Conservation (phyloP, 2,329 filamentous ascomycete species). For the Calonectria hongkongensis region DNA sequence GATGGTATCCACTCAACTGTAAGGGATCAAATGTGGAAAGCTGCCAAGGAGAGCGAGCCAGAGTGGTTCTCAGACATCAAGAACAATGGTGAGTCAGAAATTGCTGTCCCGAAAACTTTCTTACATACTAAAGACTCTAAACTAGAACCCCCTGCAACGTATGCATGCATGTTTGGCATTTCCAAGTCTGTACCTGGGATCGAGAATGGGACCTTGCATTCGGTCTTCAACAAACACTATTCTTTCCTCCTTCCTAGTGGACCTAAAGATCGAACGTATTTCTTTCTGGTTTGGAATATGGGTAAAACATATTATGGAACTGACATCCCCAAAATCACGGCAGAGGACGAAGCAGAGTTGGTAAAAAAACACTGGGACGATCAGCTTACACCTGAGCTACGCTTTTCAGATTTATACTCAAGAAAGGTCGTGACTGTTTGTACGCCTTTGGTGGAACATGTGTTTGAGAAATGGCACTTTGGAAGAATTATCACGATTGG, state of each 20-base stretch:
- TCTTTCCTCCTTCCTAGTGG: slow-evolving; percentile 3
- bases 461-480: slow-evolving; percentile 8
- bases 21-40: not conserved
- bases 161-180: slow-evolving; percentile 12
- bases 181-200: not conserved
- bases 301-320: not conserved
- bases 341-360: not conserved
- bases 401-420: slow-evolving; percentile 6
- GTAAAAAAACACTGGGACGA: not conserved
- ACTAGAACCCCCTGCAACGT: not conserved
- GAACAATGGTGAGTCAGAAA: not conserved
- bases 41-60: not conserved
- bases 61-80: not conserved
- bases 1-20: slow-evolving; percentile 6
- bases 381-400: not conserved
- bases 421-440: not conserved
- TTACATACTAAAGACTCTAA: not conserved
- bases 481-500: not conserved
- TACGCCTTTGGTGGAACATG: not conserved
- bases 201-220: not conserved
- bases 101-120: fast-evolving
- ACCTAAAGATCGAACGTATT: not conserved
- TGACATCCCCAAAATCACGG: not conserved
- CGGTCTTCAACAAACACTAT: not conserved
- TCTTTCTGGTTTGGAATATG: slow-evolving; percentile 8